Base-by-base conservation (phyloP, 371 early-diverging fungal species). In the Funneliformis caledonium region DNA sequence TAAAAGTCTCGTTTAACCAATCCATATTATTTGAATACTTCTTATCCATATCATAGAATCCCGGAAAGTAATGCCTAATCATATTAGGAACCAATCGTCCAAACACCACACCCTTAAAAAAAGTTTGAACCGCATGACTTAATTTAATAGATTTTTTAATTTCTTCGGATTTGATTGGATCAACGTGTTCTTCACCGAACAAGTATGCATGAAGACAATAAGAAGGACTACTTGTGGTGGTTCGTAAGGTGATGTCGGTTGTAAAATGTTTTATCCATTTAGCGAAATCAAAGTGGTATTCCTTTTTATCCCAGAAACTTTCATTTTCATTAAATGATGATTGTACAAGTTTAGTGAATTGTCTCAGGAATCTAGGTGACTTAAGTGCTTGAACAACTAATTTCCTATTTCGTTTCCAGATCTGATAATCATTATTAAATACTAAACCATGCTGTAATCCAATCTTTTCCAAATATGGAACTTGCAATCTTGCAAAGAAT, bases 381-480 rank as follows among this genome's bases (percentile, higher is more conserved):
- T 31, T 59, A 1, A 75, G 1, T 6, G 75, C 0, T 37, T 33
- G 19, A 10, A 12, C n/a, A 9, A 74, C 9, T 10, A 60, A 33
- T 42, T 37, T 75, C 31, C 75, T 19, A 59, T 75, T 47, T 37
- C 16, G 45, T 14, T 45, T 52, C 75, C 75, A 75, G 6, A 31
- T 9, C 4, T 26, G 31, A 5, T 26, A 52, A 60, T 75, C 37
- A 12, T 19, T 7, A 48, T 75, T 75, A 22, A 75, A 75, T 31
- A 47, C 22, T 1, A 74, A n/a, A 22, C 59, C 50, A 11, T 59
- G 19, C 22, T 37, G 14, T 26, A 74, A 31, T 22, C 60, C 52
- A 75, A 75, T 75, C 16, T 52, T 5, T 61, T 59, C 8, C 59
- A 22, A 4, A 10, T 6, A 9, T 42, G 12, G 33, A n/a, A 60